These are phyloP conservation scores for Trichoderma reesei DNA, from an alignment of 495 filamentous ascomycete species.

Conservation along the genomic window DNA sequence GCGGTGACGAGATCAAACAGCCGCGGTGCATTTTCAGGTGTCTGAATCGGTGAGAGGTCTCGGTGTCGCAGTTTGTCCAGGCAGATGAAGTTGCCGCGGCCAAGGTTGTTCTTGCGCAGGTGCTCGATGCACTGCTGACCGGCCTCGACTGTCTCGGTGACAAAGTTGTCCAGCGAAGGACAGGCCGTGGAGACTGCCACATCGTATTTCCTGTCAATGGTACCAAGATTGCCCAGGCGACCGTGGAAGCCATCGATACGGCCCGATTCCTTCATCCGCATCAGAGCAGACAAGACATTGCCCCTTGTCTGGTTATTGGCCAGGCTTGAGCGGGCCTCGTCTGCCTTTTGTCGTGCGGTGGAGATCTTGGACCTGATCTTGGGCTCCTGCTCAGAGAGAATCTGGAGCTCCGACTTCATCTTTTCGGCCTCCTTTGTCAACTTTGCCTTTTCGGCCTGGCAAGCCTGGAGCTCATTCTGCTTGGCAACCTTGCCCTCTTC, in stretches of 20 bases:
- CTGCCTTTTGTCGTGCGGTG: constrained; percentile 80
- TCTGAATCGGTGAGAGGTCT: constrained; percentile 68
- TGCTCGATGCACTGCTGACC: constrained; percentile 98
- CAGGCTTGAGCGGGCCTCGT: constrained; percentile 84
- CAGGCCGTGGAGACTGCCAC: constrained; percentile 96
- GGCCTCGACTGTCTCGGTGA: constrained; percentile 88
- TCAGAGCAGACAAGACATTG: constrained; percentile 81
- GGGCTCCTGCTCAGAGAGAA: constrained; percentile 66
- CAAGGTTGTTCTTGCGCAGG: constrained; percentile 91
- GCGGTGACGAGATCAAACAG: constrained; percentile 88
- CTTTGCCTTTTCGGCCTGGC: constrained; percentile 56
- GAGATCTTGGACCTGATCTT: constrained; percentile 73
- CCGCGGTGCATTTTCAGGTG: constrained; percentile 84
- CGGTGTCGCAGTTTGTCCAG: constrained; percentile 73
- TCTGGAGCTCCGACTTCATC: constrained; percentile 59
- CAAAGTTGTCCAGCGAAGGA: constrained; percentile 81
- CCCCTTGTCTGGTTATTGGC: constrained; percentile 85
- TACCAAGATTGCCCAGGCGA: constrained; percentile 88
- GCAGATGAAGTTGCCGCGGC: constrained; percentile 94
- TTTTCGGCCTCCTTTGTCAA: constrained; percentile 66
- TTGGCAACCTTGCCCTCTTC: constrained; percentile 61
- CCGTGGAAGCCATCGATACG: constrained; percentile 96
- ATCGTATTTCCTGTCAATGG: constrained; percentile 89
- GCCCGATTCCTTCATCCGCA: constrained; percentile 91
- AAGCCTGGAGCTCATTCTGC: constrained; percentile 62